These are phyloP conservation scores for Cadophora luteo-olivacea DNA, from an alignment of 2,329 filamentous ascomycete species.

Conservation along the genomic window DNA sequence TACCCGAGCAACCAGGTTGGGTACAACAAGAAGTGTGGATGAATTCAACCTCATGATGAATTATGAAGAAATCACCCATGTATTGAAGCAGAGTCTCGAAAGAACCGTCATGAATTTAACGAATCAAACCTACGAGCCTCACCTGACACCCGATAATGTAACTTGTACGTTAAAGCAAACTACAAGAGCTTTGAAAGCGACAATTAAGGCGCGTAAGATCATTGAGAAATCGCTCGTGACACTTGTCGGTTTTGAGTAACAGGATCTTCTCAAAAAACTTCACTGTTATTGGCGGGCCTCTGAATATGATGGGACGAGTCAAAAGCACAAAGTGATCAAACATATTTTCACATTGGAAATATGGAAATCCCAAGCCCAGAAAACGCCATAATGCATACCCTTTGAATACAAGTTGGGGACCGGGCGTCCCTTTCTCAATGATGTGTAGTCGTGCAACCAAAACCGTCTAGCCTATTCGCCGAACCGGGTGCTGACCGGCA, in stretches of 20 bases:
- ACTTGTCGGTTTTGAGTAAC: neutral
- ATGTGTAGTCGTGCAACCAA: conserved; percentile 14
- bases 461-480: conserved; percentile 13
- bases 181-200: too few species aligned
- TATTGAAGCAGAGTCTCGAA: too few species aligned
- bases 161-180: too few species aligned
- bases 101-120: too few species aligned
- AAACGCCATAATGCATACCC: conserved; percentile 38
- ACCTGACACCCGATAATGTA: too few species aligned
- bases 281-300: neutral
- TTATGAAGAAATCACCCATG: too few species aligned
- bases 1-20: too few species aligned
- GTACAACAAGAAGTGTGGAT: too few species aligned
- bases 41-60: too few species aligned
- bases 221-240: neutral
- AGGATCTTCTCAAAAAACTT: neutral
- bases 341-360: conserved; percentile 38
- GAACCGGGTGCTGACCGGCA: conserved; percentile 12
- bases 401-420: conserved; percentile 32
- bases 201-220: too few species aligned
- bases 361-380: conserved; percentile 29
- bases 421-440: conserved; percentile 20
- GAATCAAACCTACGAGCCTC: too few species aligned
- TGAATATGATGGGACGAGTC: neutral
- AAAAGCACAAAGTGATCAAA: conserved; percentile 28